phyloP scores from a whole-genome alignment of 805 yeast genomes.

The Monosporozyma servazzii region DNA sequence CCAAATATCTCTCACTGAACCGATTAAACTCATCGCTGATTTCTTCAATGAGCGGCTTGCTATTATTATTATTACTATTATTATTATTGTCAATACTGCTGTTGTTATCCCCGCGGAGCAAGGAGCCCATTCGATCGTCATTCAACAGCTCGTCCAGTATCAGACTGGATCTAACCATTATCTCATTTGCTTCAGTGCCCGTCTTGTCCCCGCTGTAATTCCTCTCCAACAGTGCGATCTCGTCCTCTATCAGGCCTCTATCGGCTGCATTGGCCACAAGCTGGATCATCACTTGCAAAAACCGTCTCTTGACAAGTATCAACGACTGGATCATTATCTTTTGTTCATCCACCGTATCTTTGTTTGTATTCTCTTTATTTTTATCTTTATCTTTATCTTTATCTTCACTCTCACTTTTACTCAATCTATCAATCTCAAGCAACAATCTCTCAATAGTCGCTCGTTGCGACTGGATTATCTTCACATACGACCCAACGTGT shows the following conservation, averaged over 20 bases:
- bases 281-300: slow-evolving; percentile 36
- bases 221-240: too few species aligned
- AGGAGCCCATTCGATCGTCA: background rate
- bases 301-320: slow-evolving; percentile 32
- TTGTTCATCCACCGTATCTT: too few species aligned
- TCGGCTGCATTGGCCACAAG: too few species aligned
- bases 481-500: slow-evolving; percentile 76
- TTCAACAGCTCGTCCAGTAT: background rate
- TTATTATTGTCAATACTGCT: too few species aligned
- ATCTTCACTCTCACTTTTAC: background rate
- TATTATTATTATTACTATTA: too few species aligned
- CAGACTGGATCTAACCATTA: background rate
- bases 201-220: too few species aligned
- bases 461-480: slow-evolving; percentile 75
- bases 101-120: background rate
- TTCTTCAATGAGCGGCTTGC: too few species aligned
- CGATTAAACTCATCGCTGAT: too few species aligned
- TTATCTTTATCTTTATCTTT: slow-evolving; percentile 33
- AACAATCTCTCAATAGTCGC: slow-evolving; percentile 63
- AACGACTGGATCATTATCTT: slow-evolving; percentile 34
- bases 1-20: background rate
- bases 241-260: too few species aligned
- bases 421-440: background rate
- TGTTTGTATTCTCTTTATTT: too few species aligned
- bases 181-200: background rate